phyloP scores from a whole-genome alignment of 2,329 filamentous ascomycete species.

The Graphiopsis chlorocephala region DNA sequence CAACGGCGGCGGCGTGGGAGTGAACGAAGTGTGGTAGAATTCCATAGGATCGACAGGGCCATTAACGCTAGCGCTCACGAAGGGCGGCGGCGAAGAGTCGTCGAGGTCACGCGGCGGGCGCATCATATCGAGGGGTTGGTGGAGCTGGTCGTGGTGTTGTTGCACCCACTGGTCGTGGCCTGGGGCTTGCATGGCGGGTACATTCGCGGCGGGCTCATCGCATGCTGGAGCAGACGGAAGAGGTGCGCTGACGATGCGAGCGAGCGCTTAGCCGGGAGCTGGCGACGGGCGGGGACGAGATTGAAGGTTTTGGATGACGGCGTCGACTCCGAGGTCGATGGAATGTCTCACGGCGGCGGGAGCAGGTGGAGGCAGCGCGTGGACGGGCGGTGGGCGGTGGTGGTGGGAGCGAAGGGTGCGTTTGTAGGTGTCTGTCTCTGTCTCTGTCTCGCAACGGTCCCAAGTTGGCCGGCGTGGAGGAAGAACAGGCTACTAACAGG shows the following conservation, averaged over 20 bases:
- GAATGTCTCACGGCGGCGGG: constrained; percentile 12
- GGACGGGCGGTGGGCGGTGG: background rate
- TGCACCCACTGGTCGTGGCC: constrained; percentile 13
- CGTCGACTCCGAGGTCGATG: background rate
- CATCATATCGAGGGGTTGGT: constrained; percentile 14
- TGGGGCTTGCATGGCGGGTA: constrained; percentile 11
- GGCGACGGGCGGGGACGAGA: background rate
- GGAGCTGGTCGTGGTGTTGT: background rate
- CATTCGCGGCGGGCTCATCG: constrained; percentile 14
- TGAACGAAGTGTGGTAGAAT: constrained; percentile 19
- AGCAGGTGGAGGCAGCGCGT: background rate
- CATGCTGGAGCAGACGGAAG: constrained; percentile 10
- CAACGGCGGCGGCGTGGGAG: constrained; percentile 16
- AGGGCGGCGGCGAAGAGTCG: constrained; percentile 14
- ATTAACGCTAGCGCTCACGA: constrained; percentile 20
- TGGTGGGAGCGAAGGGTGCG: background rate
- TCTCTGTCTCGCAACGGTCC: background rate
- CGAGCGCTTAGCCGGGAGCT: constrained; percentile 11
- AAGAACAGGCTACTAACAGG: background rate
- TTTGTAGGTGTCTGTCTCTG: background rate
- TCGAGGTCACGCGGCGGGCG: background rate
- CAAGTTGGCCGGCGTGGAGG: background rate
- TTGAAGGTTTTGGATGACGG: background rate
- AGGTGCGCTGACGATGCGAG: background rate
- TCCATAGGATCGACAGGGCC: constrained; percentile 22